phyloP scores from a whole-genome alignment of 2,329 filamentous ascomycete species.

The Fusarium sp. region DNA sequence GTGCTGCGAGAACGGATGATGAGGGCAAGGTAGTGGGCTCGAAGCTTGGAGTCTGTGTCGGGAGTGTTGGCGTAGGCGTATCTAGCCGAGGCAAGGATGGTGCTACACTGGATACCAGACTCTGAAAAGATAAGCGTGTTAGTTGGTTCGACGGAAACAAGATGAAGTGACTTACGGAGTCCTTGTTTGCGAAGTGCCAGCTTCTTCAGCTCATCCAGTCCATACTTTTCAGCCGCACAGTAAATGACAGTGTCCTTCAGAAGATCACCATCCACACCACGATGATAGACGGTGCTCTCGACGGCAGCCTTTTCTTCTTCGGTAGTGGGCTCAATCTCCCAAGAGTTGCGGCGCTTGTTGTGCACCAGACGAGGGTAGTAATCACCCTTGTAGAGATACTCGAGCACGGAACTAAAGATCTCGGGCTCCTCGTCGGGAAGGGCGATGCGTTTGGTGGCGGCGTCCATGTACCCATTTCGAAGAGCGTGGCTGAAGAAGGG shows the following conservation, averaged over 20 bases:
- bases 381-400: slow-evolving; percentile 94
- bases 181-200: slow-evolving; percentile 90
- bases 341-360: slow-evolving; percentile 83
- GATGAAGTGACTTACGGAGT: slow-evolving; percentile 68
- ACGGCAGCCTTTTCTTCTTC: slow-evolving; percentile 59
- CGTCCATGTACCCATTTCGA: slow-evolving; percentile 51
- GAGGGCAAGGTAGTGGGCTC: slow-evolving; percentile 90
- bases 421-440: slow-evolving; percentile 90
- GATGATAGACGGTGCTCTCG: slow-evolving; percentile 78
- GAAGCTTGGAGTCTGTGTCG: slow-evolving; percentile 88
- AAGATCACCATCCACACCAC: slow-evolving; percentile 73
- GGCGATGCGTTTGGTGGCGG: slow-evolving; percentile 74
- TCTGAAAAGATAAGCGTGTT: slow-evolving; percentile 54
- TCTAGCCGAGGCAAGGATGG: slow-evolving; percentile 87
- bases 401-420: slow-evolving; percentile 89
- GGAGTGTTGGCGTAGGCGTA: slow-evolving; percentile 92
- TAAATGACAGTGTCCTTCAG: slow-evolving; percentile 93
- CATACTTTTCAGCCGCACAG: slow-evolving; percentile 87
- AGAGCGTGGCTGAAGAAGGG: slow-evolving; percentile 74
- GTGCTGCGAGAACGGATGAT: slow-evolving; percentile 90
- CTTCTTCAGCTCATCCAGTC: slow-evolving; percentile 85
- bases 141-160: slow-evolving; percentile 11
- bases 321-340: slow-evolving; percentile 78
- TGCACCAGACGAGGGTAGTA: slow-evolving; percentile 87
- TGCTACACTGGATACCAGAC: slow-evolving; percentile 84